Conservation (phyloP, 495 filamentous ascomycete species). For the Neurospora pannonica region DNA sequence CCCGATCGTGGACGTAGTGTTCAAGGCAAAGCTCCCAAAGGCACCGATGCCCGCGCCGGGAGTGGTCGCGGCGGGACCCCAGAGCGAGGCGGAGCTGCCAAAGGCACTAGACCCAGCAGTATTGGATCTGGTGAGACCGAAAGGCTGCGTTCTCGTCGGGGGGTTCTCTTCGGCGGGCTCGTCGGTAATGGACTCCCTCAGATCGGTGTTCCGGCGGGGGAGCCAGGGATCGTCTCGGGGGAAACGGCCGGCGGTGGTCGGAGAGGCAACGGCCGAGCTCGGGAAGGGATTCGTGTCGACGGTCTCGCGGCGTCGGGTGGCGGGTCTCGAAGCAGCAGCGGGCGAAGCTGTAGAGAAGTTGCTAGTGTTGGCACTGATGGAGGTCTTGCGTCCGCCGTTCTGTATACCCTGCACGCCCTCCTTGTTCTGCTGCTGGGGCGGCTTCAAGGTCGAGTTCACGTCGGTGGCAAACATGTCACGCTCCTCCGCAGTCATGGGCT, state of each 20-base stretch:
- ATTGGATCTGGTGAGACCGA: constrained; percentile 60
- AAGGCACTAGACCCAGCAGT: constrained; percentile 38
- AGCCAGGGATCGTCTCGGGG: constrained; percentile 47
- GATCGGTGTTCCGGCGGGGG: constrained; percentile 62
- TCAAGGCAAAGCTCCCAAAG: constrained; percentile 76
- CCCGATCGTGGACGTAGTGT: constrained; percentile 36
- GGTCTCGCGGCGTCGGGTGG: constrained; percentile 76
- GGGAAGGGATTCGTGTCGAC: constrained; percentile 66
- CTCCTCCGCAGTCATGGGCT: constrained; percentile 74
- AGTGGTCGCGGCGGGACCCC: constrained; percentile 44
- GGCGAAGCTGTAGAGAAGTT: constrained; percentile 49
- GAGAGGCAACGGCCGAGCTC: constrained; percentile 36
- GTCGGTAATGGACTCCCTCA: constrained; percentile 37
- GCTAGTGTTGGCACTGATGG: constrained; percentile 50
- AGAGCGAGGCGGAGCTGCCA: constrained; percentile 51
- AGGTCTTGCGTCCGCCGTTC: constrained; percentile 59
- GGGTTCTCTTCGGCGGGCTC: constrained; percentile 35
- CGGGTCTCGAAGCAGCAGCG: constrained; percentile 54
- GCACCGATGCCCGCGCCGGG: constrained; percentile 62
- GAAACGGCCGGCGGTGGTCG: constrained; percentile 40
- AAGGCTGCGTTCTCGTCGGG: constrained; percentile 35
- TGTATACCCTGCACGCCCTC: constrained; percentile 40
- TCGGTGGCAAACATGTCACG: constrained; percentile 74
- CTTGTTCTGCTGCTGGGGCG: constrained; percentile 61
- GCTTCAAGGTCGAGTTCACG: constrained; percentile 89